phyloP scores from a whole-genome alignment of 441 rosid genomes.

The Euphorbia corollata region DNA sequence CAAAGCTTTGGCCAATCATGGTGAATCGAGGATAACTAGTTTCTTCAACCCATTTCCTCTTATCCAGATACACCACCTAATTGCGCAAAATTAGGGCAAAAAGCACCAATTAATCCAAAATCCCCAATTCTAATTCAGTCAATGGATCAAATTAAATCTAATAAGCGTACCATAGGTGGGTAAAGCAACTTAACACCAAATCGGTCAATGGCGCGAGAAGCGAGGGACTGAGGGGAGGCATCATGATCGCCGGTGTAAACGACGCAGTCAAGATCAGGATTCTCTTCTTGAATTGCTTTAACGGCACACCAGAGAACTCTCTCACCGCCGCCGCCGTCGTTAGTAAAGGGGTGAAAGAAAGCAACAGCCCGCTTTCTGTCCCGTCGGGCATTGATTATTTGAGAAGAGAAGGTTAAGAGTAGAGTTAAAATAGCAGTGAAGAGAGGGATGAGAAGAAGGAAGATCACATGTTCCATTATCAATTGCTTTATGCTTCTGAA shows the following conservation, averaged over 20 bases:
- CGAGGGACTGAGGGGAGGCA: slow-evolving; percentile 53
- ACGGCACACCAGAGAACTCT: slow-evolving; percentile 96
- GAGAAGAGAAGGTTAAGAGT: slow-evolving; percentile 30
- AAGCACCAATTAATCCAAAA: background rate
- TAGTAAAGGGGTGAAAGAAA: slow-evolving; percentile 90
- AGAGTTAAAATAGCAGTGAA: slow-evolving; percentile 30
- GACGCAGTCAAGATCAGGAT: slow-evolving; percentile 53
- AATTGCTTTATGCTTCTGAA: no score
- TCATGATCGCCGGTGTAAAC: slow-evolving; percentile 79
- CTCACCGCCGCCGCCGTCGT: slow-evolving; percentile 98
- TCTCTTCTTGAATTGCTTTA: slow-evolving; percentile 77
- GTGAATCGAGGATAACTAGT: slow-evolving; percentile 74
- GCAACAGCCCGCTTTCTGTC: slow-evolving; percentile 47
- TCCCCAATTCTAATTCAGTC: background rate
- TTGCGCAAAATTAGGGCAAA: background rate
- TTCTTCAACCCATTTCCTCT: slow-evolving; percentile 82
- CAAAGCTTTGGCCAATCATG: slow-evolving; percentile 93
- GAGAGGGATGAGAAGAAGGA: slow-evolving; percentile 28
- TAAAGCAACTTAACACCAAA: slow-evolving; percentile 64
- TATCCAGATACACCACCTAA: slow-evolving; percentile 66
- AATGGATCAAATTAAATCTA: background rate
- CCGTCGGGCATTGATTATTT: slow-evolving; percentile 35
- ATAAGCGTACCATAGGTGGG: slow-evolving; percentile 54
- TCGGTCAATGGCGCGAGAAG: slow-evolving; percentile 65
- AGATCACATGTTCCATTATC: slow-evolving; percentile 33